Percentiles rank a stretch among this genome's conserved stretches.
Conservation (phyloP, 805 yeast genomes). For the Lachancea dasiensis region DNA sequence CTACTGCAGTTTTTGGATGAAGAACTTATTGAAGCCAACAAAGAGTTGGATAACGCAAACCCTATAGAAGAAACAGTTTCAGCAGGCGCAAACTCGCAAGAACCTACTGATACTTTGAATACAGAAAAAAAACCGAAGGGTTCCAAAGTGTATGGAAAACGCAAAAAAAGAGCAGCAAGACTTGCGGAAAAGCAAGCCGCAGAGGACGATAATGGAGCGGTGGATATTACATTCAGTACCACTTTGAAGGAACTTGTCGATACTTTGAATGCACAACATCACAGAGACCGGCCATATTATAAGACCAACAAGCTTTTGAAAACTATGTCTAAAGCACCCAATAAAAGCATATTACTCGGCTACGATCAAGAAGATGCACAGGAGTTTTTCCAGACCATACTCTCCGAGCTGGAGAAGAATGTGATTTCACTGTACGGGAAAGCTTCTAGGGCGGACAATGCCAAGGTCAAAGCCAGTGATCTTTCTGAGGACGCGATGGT, state of each 20-base stretch:
- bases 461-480: conserved; percentile 24
- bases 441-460: conserved; percentile 22
- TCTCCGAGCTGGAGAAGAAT: conserved; percentile 56
- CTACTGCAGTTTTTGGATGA: conserved; percentile 50
- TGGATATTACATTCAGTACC: conserved; percentile 42
- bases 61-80: conserved; percentile 13
- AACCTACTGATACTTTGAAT: conserved; percentile 10
- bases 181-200: conserved; percentile 9
- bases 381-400: conserved; percentile 80
- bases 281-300: conserved; percentile 48
- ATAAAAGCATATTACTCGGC: conserved; percentile 69
- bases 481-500: conserved; percentile 34
- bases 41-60: conserved; percentile 4
- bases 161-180: conserved; percentile 15
- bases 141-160: conserved; percentile 19
- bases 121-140: conserved; percentile 14
- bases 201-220: conserved; percentile 13
- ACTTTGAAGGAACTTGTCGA: conserved; percentile 47
- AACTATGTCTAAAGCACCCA: conserved; percentile 72
- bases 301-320: conserved; percentile 55
- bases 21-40: conserved; percentile 25
- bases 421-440: conserved; percentile 22
- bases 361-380: conserved; percentile 96
- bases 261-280: conserved; percentile 51
- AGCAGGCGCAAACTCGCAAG: conserved; percentile 16